These are phyloP conservation scores for Collybia mongolica DNA, from an alignment of 768 basidiomycete species.

Conservation along the genomic window DNA sequence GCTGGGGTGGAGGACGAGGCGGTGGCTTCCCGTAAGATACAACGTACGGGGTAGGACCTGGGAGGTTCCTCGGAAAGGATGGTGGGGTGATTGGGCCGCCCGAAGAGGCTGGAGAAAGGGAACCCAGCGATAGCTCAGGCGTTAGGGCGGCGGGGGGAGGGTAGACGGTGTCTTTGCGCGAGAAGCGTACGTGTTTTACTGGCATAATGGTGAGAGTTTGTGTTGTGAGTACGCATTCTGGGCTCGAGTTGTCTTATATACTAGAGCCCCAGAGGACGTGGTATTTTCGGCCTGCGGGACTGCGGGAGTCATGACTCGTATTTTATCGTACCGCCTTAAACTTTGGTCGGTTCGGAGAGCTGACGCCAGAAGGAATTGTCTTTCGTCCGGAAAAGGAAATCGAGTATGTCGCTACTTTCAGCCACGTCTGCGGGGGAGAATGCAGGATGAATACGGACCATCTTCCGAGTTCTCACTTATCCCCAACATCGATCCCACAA, in stretches of 20 bases:
- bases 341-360: neutral
- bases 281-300: neutral
- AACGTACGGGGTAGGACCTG: slow-evolving; percentile 4
- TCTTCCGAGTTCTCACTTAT: too few relatives aligned
- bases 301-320: neutral
- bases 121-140: slow-evolving; percentile 1
- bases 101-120: slow-evolving; percentile 7
- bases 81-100: slow-evolving; percentile 5
- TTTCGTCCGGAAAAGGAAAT: neutral
- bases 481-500: too few relatives aligned
- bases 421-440: too few relatives aligned
- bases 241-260: neutral
- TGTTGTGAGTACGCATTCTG: neutral
- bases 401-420: too few relatives aligned
- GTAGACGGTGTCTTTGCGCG: slow-evolving; percentile 19
- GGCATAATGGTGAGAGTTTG: slow-evolving; percentile 5
- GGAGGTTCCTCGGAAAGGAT: slow-evolving; percentile 1
- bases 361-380: neutral
- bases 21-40: neutral
- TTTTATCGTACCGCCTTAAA: neutral
- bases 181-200: slow-evolving; percentile 22
- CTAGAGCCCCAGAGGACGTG: neutral
- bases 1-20: neutral
- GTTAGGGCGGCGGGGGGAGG: slow-evolving; percentile 7
- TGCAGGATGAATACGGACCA: too few relatives aligned